Conservation (phyloP, 2,329 filamentous ascomycete species). For the Cladophialophora immunda region DNA sequence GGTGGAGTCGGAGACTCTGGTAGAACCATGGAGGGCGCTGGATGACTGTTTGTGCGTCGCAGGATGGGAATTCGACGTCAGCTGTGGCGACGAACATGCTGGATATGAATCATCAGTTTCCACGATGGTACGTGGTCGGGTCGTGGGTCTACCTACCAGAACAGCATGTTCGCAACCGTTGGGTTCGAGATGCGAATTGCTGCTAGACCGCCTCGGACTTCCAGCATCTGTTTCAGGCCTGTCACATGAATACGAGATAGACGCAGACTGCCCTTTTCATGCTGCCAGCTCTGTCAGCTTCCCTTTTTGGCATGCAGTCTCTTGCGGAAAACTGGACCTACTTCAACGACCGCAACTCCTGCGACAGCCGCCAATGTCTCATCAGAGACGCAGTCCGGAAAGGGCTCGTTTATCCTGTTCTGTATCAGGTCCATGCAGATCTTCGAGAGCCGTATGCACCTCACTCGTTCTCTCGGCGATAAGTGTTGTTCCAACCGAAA, state of each 20-base stretch:
- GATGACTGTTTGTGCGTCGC: conserved; percentile 5
- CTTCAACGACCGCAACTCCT: conserved; percentile 20
- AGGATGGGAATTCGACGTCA: conserved; percentile 19
- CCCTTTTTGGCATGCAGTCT: not conserved
- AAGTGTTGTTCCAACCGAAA: conserved; percentile 20
- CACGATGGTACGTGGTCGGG: not conserved
- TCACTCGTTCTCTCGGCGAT: conserved; percentile 16
- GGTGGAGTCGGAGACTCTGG: conserved; percentile 12
- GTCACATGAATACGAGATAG: conserved; percentile 20
- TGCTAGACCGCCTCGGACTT: conserved; percentile 18
- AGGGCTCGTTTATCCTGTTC: conserved; percentile 23
- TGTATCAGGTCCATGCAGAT: conserved; percentile 26
- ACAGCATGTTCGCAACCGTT: conserved; percentile 18
- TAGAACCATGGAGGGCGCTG: conserved; percentile 23
- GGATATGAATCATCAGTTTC: not conserved
- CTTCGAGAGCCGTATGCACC: conserved; percentile 25
- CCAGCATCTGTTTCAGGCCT: conserved; percentile 19
- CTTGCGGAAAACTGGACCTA: not conserved
- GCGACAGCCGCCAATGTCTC: conserved; percentile 21
- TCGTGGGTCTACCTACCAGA: conserved; percentile 1
- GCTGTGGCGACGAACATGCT: conserved; percentile 22
- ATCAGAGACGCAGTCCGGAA: conserved; percentile 21
- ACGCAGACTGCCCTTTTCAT: conserved; percentile 24
- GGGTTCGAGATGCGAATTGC: conserved; percentile 22
- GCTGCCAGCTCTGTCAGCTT: conserved; percentile 5